A percentile compares a stretch with the other conserved stretches of the same genome.
These are phyloP conservation scores for Phaeosphaeriaceae sp. DNA, from an alignment of 2,329 filamentous ascomycete genomes.

Conservation along the genomic window DNA sequence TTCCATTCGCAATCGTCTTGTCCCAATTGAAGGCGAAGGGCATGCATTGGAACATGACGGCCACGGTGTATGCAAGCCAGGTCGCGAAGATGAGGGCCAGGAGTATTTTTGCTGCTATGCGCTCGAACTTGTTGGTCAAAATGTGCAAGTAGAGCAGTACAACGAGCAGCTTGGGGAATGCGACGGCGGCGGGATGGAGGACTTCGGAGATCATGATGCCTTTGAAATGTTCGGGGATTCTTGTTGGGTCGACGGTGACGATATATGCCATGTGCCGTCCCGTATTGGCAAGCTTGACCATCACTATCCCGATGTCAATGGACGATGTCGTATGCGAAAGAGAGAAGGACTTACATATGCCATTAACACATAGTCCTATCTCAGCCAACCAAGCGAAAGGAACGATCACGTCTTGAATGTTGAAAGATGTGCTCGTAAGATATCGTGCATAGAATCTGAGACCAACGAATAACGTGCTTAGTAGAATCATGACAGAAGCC, in stretches of 20 bases:
- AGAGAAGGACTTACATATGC: slow-evolving; percentile 23
- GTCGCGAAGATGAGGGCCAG: slow-evolving; percentile 24
- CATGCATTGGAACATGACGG: slow-evolving; percentile 29
- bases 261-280: slow-evolving; percentile 32
- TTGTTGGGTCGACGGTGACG: slow-evolving; percentile 17
- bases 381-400: slow-evolving; percentile 32
- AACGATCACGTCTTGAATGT: slow-evolving; percentile 27
- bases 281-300: slow-evolving; percentile 29
- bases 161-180: slow-evolving; percentile 35
- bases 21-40: slow-evolving; percentile 37
- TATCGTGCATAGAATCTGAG: slow-evolving; percentile 32
- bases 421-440: slow-evolving; percentile 21
- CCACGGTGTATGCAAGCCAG: slow-evolving; percentile 30
- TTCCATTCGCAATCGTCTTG: slow-evolving; percentile 28
- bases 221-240: slow-evolving; percentile 27
- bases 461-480: slow-evolving; percentile 27
- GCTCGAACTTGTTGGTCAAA: slow-evolving; percentile 33
- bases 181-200: slow-evolving; percentile 33
- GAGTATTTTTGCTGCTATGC: slow-evolving; percentile 24
- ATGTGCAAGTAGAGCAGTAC: slow-evolving; percentile 32
- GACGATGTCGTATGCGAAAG: background rate
- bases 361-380: slow-evolving; percentile 25
- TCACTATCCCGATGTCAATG: slow-evolving; percentile 15
- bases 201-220: slow-evolving; percentile 33
- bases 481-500: slow-evolving; percentile 23